Evolutionary conservation across 106 monocot genomes (phyloP), one percentile per base, ranked within the genome.

Genomic region (Apostasia shenzhenica): DNA sequence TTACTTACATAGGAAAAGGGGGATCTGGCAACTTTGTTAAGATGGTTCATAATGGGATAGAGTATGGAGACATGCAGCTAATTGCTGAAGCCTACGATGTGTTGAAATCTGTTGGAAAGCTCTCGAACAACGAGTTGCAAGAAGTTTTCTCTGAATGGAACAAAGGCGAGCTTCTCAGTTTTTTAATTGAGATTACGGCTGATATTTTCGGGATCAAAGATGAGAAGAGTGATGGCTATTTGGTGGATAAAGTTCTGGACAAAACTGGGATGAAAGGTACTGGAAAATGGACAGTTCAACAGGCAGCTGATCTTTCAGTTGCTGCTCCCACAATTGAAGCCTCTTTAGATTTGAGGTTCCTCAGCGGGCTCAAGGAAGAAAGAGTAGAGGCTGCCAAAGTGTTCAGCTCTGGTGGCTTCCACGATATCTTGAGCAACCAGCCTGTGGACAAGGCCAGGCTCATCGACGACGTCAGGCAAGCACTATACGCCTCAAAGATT

Each of bases 21-120:
- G 83, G 83, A 37, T 83, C 83, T 2, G 83, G 83, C 55, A 83
- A 83, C 64, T 83, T 83, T 83, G 83, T 83, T 1, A 83, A 83
- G 57, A 83, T 83, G 83, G 47, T 83, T 26, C 83, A 83, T 45
- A 83, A 83, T 65, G 83, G 83, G 41, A 83, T 83, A 38, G 83
- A 83, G 75, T 83, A 83, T 44, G 83, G 83, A 4, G 83, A 83
- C 69, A 83, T 83, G 83, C 83, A 83, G 66, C 59, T 83, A 12
- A 83, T 83, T 57, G 79, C 79, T 39, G 83, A 83, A 73, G 79
- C 79, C 48, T 83, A 83, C 48, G 83, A 83, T 69, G 83, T 83
- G 7, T 49, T 83, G 59, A 83, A 76, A 72, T 79, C 71, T n/a
- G 79, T 76, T 3, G 83, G 83, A 26, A 83, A 76, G 68, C 83